These are phyloP conservation scores for Teratosphaeriaceae sp. DNA, from an alignment of 2,329 filamentous ascomycete species.

Conservation along the genomic window DNA sequence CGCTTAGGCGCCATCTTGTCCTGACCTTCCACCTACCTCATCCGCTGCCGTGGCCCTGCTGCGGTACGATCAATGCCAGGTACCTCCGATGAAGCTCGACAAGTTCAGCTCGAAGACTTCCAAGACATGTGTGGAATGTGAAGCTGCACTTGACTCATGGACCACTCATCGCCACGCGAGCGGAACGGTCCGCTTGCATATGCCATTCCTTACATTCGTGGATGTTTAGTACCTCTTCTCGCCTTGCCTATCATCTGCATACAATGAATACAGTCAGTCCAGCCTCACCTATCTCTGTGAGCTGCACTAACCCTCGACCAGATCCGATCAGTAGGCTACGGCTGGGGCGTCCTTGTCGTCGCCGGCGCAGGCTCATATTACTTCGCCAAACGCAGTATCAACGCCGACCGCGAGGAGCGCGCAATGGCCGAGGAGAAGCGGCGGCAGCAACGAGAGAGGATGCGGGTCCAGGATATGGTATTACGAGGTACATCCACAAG, in stretches of 20 bases:
- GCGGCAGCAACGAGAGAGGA: constrained; percentile 21
- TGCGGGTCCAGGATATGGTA: constrained; percentile 17
- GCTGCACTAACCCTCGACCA: not conserved
- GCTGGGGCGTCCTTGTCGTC: constrained; percentile 83
- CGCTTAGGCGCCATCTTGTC: constrained; percentile 31
- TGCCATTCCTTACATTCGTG: too few species aligned
- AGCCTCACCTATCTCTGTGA: not conserved
- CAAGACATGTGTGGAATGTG: too few species aligned
- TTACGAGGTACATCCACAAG: constrained; percentile 4
- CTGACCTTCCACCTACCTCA: not conserved
- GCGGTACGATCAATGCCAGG: too few species aligned
- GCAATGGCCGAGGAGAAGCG: constrained; percentile 64
- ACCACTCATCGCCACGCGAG: too few species aligned
- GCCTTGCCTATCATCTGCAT: not conserved
- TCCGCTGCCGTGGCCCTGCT: constrained; percentile 14
- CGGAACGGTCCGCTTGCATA: too few species aligned
- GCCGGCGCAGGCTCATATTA: constrained; percentile 90
- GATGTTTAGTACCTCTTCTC: too few species aligned
- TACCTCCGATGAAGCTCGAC: too few species aligned
- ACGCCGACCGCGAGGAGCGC: constrained; percentile 72
- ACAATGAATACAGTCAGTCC: not conserved
- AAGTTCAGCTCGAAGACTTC: too few species aligned
- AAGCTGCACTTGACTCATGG: too few species aligned
- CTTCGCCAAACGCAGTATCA: constrained; percentile 92
- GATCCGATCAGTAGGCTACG: constrained; percentile 51